A percentile compares a stretch with the other conserved stretches of the same genome.
phyloP scores from a whole-genome alignment of 2,329 filamentous ascomycete species.

The Cercospora citrullina region DNA sequence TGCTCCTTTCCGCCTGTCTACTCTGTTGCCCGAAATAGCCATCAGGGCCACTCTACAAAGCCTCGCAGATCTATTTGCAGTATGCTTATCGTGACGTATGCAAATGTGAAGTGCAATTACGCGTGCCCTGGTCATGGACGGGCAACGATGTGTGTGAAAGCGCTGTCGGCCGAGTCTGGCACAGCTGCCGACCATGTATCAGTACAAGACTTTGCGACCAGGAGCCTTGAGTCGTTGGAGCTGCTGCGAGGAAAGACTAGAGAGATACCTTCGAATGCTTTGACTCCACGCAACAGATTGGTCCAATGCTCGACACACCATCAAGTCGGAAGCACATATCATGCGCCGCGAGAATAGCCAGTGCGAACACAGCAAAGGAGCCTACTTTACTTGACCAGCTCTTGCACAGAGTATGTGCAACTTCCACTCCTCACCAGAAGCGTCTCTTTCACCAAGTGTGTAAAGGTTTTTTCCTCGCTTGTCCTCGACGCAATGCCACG shows the following conservation, averaged over 20 bases:
- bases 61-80: not conserved
- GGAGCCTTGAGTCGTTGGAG: not conserved
- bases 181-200: too few relatives aligned
- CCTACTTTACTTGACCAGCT: not conserved
- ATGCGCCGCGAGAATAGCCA: too few relatives aligned
- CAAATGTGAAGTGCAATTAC: not conserved
- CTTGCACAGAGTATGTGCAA: not conserved
- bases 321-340: too few relatives aligned
- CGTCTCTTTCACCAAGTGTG: not conserved
- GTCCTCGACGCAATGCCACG: too few relatives aligned
- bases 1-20: not conserved
- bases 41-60: not conserved
- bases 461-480: too few relatives aligned
- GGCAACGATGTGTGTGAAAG: too few relatives aligned
- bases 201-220: not conserved
- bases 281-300: too few relatives aligned
- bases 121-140: too few relatives aligned
- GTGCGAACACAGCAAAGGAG: not conserved
- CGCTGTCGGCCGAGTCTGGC: too few relatives aligned
- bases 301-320: too few relatives aligned
- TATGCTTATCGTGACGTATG: not conserved
- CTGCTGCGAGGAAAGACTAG: not conserved
- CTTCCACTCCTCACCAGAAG: not conserved
- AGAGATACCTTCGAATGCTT: not conserved
- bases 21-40: not conserved